Evolutionary conservation across 768 basidiomycete species (phyloP), one percentile per base, ranked within the genome.

Genomic region (Lentinula guzmanii): DNA sequence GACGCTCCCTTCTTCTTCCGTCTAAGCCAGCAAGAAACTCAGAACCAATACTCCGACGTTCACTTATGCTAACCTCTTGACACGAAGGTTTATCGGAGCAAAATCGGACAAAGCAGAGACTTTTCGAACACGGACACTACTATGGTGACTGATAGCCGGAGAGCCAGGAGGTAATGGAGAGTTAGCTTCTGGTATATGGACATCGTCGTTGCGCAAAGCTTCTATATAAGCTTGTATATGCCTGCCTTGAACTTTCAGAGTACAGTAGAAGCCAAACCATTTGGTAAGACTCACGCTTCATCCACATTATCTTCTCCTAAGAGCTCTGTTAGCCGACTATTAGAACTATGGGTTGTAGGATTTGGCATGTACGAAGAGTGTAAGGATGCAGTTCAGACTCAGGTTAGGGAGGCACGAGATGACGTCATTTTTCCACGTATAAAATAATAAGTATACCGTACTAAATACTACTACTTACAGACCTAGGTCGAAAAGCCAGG

Each of bases 21-120:
- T 46, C 64, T 65, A 41, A 48, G 21, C 21, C 46, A 21, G 9
- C 3, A n/a, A 31, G 21, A 3, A 18, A 42, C 45, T 69, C 21
- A 68, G 50, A 15, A 41, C 7, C 3, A 16, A 46, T 45, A 24
- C 39, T 13, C 18, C 28, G 8, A 28, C 39, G n/a, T 11, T 18
- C 46, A 7, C 39, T n/a, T 13, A 9, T 28, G 63, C 76, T 61
- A 65, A 92, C 92, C 82, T 85, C 71, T 84, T 87, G 18, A 98
- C 87, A 69, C 80, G 88, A 65, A 93, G 74, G 70, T 97, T 92
- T 28, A 98, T 85, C 0, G 96, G 97, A 5, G 95, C 92, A 66
- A 93, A 94, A 70, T 95, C 93, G 1, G 87, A 90, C 54, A 93
- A 75, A 1, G 92, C 91, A 55, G 90, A 86, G 5, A 95, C 85